Evolutionary conservation across 768 basidiomycete genomes (phyloP).

Genomic region (Pleurotus salmoneostramineus): DNA sequence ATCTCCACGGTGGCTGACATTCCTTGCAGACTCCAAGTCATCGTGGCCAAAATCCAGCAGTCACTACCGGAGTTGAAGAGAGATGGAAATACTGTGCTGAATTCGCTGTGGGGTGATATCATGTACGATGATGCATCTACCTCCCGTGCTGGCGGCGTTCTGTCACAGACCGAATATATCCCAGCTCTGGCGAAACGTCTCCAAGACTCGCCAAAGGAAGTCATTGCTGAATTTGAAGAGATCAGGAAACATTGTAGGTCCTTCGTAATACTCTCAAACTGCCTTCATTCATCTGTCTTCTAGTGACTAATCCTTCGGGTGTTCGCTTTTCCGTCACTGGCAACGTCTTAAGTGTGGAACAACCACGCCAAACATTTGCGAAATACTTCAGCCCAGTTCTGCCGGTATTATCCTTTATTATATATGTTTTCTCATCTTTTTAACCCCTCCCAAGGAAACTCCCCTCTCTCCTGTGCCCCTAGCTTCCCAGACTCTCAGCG

Average conservation of each 20-base stretch:
- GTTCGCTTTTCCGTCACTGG: conserved; percentile 91
- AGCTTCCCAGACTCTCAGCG: conserved; percentile 65
- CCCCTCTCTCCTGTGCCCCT: conserved; percentile 65
- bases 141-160: conserved; percentile 60
- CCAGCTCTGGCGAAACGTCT: conserved; percentile 71
- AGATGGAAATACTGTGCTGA: conserved; percentile 77
- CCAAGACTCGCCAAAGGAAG: conserved; percentile 66
- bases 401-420: conserved; percentile 40
- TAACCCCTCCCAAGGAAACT: conserved; percentile 33
- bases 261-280: conserved; percentile 6
- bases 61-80: conserved; percentile 89
- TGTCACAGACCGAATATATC: conserved; percentile 75
- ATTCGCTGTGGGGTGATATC: conserved; percentile 63
- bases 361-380: conserved; percentile 72
- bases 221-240: conserved; percentile 71
- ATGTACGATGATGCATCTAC: conserved; percentile 70
- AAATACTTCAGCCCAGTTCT: conserved; percentile 62
- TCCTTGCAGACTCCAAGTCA: conserved; percentile 66
- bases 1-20: not conserved
- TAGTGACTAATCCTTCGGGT: conserved; percentile 81
- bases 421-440: not conserved
- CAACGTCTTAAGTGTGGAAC: conserved; percentile 63
- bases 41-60: conserved; percentile 85
- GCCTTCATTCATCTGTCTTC: not conserved
- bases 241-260: conserved; percentile 63